Evolutionary conservation across 2,329 filamentous ascomycete species (phyloP).

Genomic region (Penicillium freii): DNA sequence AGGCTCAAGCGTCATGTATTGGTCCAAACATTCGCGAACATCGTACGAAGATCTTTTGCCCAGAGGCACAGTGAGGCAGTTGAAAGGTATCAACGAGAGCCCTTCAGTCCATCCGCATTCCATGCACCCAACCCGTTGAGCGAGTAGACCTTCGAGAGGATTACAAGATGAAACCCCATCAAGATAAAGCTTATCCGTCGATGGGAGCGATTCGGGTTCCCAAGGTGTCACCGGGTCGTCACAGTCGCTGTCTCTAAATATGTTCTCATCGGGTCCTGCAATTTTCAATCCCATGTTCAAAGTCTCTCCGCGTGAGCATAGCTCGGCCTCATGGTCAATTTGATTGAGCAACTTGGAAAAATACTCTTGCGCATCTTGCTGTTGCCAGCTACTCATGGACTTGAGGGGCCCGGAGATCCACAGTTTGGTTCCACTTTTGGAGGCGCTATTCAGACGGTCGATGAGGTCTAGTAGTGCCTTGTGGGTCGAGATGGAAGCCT

Average conservation of each 20-base stretch:
- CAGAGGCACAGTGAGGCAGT: constrained; percentile 83
- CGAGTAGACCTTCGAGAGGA: constrained; percentile 81
- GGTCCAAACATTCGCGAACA: constrained; percentile 74
- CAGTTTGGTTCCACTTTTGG: constrained; percentile 71
- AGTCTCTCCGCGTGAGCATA: constrained; percentile 47
- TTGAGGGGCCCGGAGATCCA: constrained; percentile 82
- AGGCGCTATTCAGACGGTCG: constrained; percentile 64
- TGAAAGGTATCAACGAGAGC: constrained; percentile 87
- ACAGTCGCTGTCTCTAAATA: constrained; percentile 25
- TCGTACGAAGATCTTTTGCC: constrained; percentile 65
- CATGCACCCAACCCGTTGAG: constrained; percentile 84
- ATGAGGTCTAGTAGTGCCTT: constrained; percentile 64
- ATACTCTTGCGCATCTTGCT: constrained; percentile 98
- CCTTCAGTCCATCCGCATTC: constrained; percentile 84
- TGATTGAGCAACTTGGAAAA: constrained; percentile 86
- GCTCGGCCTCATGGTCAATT: constrained; percentile 71
- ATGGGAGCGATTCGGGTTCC: constrained; percentile 15
- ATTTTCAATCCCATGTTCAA: constrained; percentile 45
- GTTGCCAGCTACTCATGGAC: constrained; percentile 91
- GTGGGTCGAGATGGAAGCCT: constrained; percentile 48
- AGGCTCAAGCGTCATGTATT: constrained; percentile 78
- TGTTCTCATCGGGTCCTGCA: constrained; percentile 35
- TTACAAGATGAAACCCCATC: constrained; percentile 54
- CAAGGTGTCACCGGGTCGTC: constrained; percentile 9
- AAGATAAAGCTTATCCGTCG: constrained; percentile 2